Percentiles rank a stretch among this genome's conserved stretches.
Conservation (phyloP, 352 stramenopile genomes). For the Phytophthora constricta region DNA sequence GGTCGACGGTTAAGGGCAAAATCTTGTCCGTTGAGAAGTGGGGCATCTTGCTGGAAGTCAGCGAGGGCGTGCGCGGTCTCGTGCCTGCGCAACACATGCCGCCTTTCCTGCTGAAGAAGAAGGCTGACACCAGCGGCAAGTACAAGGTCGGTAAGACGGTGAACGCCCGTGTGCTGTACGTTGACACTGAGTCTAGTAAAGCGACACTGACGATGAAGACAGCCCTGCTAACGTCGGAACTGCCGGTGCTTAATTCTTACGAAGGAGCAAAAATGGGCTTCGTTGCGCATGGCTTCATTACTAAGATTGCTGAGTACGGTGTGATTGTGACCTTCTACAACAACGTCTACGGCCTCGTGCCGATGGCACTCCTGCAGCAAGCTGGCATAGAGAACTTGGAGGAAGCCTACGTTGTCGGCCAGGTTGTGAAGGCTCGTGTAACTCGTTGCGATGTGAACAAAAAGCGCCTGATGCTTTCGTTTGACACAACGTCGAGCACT, state of each 20-base stretch:
- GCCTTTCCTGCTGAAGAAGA: conserved; percentile 72
- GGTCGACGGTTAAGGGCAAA: conserved; percentile 78
- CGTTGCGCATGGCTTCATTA: conserved; percentile 92
- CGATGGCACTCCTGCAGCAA: conserved; percentile 81
- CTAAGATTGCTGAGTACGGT: conserved; percentile 93
- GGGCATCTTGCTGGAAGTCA: conserved; percentile 87
- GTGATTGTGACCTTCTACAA: conserved; percentile 97
- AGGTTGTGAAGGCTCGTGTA: conserved; percentile 87
- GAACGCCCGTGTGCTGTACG: conserved; percentile 82
- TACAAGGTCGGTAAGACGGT: conserved; percentile 82
- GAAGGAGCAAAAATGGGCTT: conserved; percentile 72
- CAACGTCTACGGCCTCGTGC: conserved; percentile 94
- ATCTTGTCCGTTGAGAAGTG: conserved; percentile 84
- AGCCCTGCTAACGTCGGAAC: conserved; percentile 73
- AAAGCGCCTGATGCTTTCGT: conserved; percentile 89
- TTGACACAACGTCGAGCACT: conserved; percentile 58
- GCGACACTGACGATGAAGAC: conserved; percentile 92
- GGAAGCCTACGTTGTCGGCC: conserved; percentile 85
- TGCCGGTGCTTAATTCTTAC: conserved; percentile 82
- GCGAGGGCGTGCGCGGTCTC: conserved; percentile 83
- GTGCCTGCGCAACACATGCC: conserved; percentile 81
- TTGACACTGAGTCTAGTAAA: conserved; percentile 93
- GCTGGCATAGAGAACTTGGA: conserved; percentile 86
- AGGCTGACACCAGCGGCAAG: conserved; percentile 68
- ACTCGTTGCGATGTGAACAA: conserved; percentile 78